Evolutionary conservation across 129 eudicot species (phyloP).

Genomic region (Solidago caesia): DNA sequence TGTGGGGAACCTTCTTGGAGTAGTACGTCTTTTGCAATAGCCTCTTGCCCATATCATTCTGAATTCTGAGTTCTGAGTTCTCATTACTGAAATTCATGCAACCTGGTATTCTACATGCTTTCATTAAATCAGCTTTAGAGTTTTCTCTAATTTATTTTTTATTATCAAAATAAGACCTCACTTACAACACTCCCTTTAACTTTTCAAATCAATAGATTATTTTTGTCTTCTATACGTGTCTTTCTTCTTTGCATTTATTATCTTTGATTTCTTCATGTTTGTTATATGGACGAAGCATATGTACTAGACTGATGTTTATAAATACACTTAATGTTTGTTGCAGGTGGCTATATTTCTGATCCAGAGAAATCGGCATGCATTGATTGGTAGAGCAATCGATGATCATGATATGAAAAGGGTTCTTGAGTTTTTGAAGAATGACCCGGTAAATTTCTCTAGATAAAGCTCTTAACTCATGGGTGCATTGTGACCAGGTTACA

Average conservation of each 20-base stretch:
- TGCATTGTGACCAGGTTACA: conserved; percentile 14
- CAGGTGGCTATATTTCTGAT: conserved; percentile 96
- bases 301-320: not conserved
- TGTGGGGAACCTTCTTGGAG: conserved; percentile 97
- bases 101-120: not conserved
- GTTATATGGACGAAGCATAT: too few species aligned
- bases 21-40: conserved; percentile 46
- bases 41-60: not conserved
- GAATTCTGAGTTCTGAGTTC: not conserved
- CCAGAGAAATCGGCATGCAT: conserved; percentile 94
- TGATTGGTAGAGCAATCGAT: conserved; percentile 98
- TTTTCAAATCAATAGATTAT: conserved; percentile 1
- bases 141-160: not conserved
- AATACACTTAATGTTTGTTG: conserved; percentile 24
- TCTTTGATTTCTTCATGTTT: not conserved
- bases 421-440: conserved; percentile 81
- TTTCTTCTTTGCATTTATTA: not conserved
- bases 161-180: not conserved
- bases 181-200: not conserved
- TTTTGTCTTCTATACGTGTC: not conserved
- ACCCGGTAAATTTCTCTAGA: conserved; percentile 52
- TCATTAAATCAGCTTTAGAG: not conserved
- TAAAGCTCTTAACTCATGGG: not conserved
- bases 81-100: not conserved
- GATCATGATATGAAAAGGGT: conserved; percentile 90